Base-by-base conservation (phyloP, 768 basidiomycete genomes). In the Hygrophorus russula region DNA sequence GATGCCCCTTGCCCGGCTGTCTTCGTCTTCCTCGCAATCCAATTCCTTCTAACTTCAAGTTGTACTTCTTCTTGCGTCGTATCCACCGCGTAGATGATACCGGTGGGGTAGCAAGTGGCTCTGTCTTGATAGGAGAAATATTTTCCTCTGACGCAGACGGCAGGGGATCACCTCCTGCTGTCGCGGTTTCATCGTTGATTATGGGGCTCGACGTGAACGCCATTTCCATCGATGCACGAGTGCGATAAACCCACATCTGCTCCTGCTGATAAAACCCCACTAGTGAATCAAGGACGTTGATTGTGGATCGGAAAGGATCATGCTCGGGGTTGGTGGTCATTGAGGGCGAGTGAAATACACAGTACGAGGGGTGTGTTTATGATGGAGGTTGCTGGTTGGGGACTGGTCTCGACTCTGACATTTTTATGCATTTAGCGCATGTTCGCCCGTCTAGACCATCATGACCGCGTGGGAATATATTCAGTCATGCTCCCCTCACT, bases 231-330 rank as follows among this genome's bases (percentile, higher is more conserved):
- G 67, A 64, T 13, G 73, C 74, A 32, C 79, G 76, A 38, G 77
- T 78, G 44, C 76, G 76, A 49, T 78, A 74, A 5, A 82, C 72
- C 80, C 82, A 84, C 63, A 72, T 74, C 31, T 76, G 76, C 60
- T 83, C 79, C 49, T 76, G 71, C 55, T 80, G 74, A 57, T 84
- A 85, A 52, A 78, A 82, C 5, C 70, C 63, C 33, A 78, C 68
- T 41, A 85, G 74, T 19, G 73, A 71, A 51, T 81, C 75, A 54
- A 83, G 75, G 49, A 79, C 70, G 50, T 68, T 62, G 36, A 72
- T 63, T n/a, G 80, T 75, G 11, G 65, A 65, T 29, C 66, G 62
- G 30, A 71, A 63, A 12, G 66, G 60, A 42, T 58, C 24, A 24
- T 52, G 13, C 62, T 57, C 10, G 51, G 49, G 5, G 58, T 29